Conservation (phyloP, 768 basidiomycete genomes). For the Pleurotus djamor region DNA sequence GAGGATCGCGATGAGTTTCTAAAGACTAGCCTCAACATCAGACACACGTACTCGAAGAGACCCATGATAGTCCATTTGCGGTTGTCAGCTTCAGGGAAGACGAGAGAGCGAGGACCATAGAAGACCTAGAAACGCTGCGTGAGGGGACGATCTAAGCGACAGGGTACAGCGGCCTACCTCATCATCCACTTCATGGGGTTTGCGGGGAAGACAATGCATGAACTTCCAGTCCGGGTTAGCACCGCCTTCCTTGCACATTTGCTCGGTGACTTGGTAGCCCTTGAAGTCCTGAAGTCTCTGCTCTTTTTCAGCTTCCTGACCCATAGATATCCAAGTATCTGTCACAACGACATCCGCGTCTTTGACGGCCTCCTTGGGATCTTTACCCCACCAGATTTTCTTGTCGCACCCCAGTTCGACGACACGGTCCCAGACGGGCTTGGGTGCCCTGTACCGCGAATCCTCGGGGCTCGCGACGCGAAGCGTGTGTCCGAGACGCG, state of each 20-base stretch:
- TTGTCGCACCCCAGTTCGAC: conserved; percentile 72
- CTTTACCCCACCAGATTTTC: conserved; percentile 67
- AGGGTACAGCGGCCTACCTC: conserved; percentile 47
- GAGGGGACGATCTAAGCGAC: neutral
- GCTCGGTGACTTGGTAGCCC: conserved; percentile 94
- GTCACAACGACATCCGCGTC: conserved; percentile 95
- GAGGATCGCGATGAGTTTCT: conserved; percentile 17
- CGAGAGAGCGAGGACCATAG: conserved; percentile 88
- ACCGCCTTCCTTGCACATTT: conserved; percentile 75
- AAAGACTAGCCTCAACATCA: neutral
- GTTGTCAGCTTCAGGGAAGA: conserved; percentile 95
- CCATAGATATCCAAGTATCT: conserved; percentile 99
- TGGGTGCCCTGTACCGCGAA: conserved; percentile 60
- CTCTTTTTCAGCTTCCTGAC: conserved; percentile 92
- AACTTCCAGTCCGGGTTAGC: conserved; percentile 91
- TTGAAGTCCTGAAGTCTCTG: conserved; percentile 83
- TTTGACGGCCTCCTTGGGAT: conserved; percentile 84
- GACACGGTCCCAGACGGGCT: conserved; percentile 79
- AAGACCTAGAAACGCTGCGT: conserved; percentile 61
- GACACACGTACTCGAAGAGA: conserved; percentile 68
- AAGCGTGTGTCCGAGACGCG: conserved; percentile 84
- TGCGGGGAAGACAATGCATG: conserved; percentile 94
- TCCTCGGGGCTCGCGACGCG: conserved; percentile 79
- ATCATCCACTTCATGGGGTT: conserved; percentile 92
- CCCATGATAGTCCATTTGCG: conserved; percentile 98